A percentile compares a stretch with the other conserved stretches of the same genome.
Evolutionary conservation across 306 rosid species (phyloP).

Genomic region (Vicia villosa): DNA sequence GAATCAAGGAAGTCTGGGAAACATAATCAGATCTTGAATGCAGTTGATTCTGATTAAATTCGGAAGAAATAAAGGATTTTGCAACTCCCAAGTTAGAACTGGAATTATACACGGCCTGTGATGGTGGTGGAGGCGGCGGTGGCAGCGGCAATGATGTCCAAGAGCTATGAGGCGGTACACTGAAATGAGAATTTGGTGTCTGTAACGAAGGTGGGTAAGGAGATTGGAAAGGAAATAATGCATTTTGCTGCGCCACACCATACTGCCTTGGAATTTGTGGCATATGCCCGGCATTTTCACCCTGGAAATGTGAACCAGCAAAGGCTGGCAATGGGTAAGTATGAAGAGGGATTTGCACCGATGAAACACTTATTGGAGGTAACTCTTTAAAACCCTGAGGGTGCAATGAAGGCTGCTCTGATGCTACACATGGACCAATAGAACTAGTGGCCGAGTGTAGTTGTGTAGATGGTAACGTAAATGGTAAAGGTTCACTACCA

Average conservation of each 20-base stretch:
- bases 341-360: slow-evolving; percentile 41
- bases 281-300: slow-evolving; percentile 51
- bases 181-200: slow-evolving; percentile 54
- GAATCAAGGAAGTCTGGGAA: slow-evolving; percentile 53
- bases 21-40: slow-evolving; percentile 52
- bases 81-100: slow-evolving; percentile 46
- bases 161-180: slow-evolving; percentile 48
- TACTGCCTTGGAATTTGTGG: slow-evolving; percentile 50
- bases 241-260: slow-evolving; percentile 51
- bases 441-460: slow-evolving; percentile 46
- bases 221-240: slow-evolving; percentile 58
- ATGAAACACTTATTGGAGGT: slow-evolving; percentile 41
- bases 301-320: slow-evolving; percentile 50
- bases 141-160: slow-evolving; percentile 64
- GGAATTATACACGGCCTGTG: slow-evolving; percentile 41
- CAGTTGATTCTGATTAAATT: slow-evolving; percentile 56
- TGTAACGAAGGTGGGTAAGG: slow-evolving; percentile 49
- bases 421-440: slow-evolving; percentile 35
- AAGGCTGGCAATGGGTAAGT: slow-evolving; percentile 58
- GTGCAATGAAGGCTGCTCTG: slow-evolving; percentile 48
- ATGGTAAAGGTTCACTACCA: slow-evolving; percentile 40
- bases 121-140: slow-evolving; percentile 45
- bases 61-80: slow-evolving; percentile 49
- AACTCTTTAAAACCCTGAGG: slow-evolving; percentile 48
- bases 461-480: slow-evolving; percentile 43